phyloP scores from a whole-genome alignment of 371 early-diverging fungal species.

The Actinomucor elegans region DNA sequence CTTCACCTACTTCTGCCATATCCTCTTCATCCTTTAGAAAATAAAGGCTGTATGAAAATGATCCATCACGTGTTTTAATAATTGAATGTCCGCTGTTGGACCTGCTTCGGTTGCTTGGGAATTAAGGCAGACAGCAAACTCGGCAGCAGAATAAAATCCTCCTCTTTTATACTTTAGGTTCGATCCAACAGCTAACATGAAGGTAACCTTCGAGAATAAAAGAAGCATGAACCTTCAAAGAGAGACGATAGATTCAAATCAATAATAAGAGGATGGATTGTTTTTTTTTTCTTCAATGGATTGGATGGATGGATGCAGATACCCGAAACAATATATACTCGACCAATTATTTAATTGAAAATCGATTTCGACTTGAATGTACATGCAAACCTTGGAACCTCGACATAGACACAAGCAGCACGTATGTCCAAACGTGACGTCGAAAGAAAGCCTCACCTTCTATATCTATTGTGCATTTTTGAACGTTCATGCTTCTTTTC shows the following conservation, averaged over 20 bases:
- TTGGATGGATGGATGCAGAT: neutral
- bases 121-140: too few relatives aligned
- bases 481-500: neutral
- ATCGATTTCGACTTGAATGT: too few relatives aligned
- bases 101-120: too few relatives aligned
- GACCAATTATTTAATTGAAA: too few relatives aligned
- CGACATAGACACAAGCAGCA: neutral
- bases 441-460: neutral
- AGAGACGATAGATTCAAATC: neutral
- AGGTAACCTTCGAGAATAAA: constrained; percentile 4
- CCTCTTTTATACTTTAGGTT: constrained; percentile 28
- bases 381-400: neutral
- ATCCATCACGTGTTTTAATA: too few relatives aligned
- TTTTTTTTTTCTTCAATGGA: neutral
- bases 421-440: neutral
- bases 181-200: constrained; percentile 25
- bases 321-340: neutral
- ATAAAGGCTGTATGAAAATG: too few relatives aligned
- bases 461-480: neutral
- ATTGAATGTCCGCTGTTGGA: too few relatives aligned
- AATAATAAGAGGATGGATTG: neutral
- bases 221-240: neutral
- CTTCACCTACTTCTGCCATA: neutral
- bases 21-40: neutral
- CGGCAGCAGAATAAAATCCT: constrained; percentile 12